These are phyloP conservation scores for Gossypium davidsonii DNA, from an alignment of 441 rosid species.

Conservation along the genomic window DNA sequence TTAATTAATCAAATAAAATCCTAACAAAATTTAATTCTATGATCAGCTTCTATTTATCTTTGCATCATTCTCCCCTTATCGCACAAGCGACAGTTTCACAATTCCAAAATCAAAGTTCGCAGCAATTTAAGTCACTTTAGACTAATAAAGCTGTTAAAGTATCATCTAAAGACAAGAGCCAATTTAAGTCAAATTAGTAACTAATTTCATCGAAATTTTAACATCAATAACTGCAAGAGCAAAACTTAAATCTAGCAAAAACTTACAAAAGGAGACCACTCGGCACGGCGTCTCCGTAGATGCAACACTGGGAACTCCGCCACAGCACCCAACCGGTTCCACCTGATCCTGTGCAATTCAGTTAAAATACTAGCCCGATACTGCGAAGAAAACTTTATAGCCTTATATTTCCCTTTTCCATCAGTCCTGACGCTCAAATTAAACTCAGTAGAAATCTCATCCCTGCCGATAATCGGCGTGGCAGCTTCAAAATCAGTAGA, in stretches of 20 bases:
- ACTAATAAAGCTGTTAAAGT: neutral
- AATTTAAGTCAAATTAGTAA: neutral
- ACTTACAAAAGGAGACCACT: conserved; percentile 88
- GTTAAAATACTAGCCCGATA: conserved; percentile 81
- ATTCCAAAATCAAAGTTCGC: neutral
- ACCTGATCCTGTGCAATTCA: conserved; percentile 74
- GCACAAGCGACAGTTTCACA: neutral
- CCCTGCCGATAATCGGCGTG: conserved; percentile 68
- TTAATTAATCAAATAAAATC: neutral
- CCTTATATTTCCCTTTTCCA: conserved; percentile 86
- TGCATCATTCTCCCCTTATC: neutral
- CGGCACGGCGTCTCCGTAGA: conserved; percentile 65
- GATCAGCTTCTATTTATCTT: neutral
- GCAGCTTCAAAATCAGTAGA: conserved; percentile 74
- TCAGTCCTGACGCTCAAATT: conserved; percentile 77
- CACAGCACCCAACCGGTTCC: conserved; percentile 55
- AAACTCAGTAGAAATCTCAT: conserved; percentile 75
- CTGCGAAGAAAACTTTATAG: conserved; percentile 73
- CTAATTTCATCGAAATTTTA: conserved; percentile 1
- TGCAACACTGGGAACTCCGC: conserved; percentile 90
- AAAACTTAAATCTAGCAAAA: neutral
- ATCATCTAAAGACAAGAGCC: neutral
- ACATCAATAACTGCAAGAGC: neutral
- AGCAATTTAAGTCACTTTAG: neutral
- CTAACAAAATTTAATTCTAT: neutral